Percentiles rank a stretch among this genome's conserved stretches.
Conservation (phyloP, 2,329 filamentous ascomycete genomes). For the Fusarium sp. region DNA sequence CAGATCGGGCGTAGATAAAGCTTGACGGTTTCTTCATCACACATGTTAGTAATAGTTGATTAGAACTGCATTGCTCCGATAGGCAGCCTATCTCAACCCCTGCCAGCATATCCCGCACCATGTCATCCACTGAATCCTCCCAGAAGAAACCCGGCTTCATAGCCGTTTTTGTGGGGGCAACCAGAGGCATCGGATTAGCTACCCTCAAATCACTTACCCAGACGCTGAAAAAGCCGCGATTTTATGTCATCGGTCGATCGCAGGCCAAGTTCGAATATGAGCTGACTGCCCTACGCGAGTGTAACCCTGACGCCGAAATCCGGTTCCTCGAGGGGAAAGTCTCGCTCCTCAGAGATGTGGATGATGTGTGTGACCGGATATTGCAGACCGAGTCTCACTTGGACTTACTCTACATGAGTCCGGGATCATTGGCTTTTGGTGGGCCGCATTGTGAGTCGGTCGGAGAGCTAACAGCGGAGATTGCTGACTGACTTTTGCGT, state of each 20-base stretch:
- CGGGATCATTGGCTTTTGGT: not conserved
- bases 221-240: not conserved
- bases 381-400: not conserved
- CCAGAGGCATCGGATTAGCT: constrained; percentile 1
- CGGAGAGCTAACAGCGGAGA: accelerated
- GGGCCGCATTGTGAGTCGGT: not conserved
- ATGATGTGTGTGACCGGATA: not conserved
- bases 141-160: not conserved
- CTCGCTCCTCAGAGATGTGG: not conserved
- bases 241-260: constrained; percentile 1
- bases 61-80: too few species aligned
- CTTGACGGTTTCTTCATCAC: too few species aligned
- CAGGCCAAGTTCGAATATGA: not conserved
- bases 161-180: not conserved
- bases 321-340: constrained; percentile 1
- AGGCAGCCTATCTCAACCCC: too few species aligned
- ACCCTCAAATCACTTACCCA: not conserved
- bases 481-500: not conserved
- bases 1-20: too few species aligned
- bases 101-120: not conserved
- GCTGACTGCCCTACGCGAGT: not conserved
- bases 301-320: not conserved
- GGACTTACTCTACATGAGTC: constrained; percentile 1
- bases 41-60: too few species aligned
- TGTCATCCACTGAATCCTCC: not conserved